Percentiles rank a stretch among this genome's conserved stretches.
phyloP scores from a whole-genome alignment of 805 yeast genomes.

The Starmerella davenportii region DNA sequence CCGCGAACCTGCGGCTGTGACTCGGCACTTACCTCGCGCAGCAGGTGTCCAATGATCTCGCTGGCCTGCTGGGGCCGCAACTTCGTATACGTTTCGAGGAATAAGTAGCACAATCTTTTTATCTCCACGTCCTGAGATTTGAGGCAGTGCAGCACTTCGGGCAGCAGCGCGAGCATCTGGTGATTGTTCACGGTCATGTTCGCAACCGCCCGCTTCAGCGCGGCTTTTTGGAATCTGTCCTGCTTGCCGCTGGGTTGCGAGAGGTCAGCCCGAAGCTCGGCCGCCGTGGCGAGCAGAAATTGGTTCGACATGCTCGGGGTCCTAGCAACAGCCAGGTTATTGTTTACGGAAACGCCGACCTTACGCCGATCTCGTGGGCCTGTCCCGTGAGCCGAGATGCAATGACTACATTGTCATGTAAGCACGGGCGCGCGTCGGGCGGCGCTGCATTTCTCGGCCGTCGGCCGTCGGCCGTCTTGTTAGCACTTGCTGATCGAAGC shows the following conservation, averaged over 20 bases:
- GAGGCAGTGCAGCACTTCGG: constrained; percentile 41
- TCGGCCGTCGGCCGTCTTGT: too few relatives aligned
- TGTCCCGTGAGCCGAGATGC: too few relatives aligned
- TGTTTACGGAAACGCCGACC: too few relatives aligned
- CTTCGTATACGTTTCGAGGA: constrained; percentile 40
- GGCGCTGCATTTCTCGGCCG: too few relatives aligned
- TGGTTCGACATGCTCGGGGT: constrained; percentile 6
- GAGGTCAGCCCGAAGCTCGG: constrained; percentile 24
- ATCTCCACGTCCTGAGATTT: constrained; percentile 42
- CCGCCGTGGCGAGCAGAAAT: constrained; percentile 18
- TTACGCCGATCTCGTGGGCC: too few relatives aligned
- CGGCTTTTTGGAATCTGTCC: constrained; percentile 26
- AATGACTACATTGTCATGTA: too few relatives aligned
- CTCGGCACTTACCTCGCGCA: constrained; percentile 33
- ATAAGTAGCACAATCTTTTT: constrained; percentile 54
- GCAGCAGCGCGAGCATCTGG: constrained; percentile 51
- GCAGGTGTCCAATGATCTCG: constrained; percentile 38
- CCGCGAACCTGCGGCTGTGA: constrained; percentile 34
- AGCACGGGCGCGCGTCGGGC: too few relatives aligned
- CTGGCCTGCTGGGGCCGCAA: constrained; percentile 38
- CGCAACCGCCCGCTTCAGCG: constrained; percentile 58
- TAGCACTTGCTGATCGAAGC: too few relatives aligned
- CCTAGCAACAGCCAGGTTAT: too few relatives aligned
- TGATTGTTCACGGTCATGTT: constrained; percentile 67
- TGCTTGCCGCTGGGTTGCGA: constrained; percentile 24